Percentiles rank a stretch among this genome's conserved stretches.
Conservation (phyloP, 441 rosid species). For the Mallotus japonicus region DNA sequence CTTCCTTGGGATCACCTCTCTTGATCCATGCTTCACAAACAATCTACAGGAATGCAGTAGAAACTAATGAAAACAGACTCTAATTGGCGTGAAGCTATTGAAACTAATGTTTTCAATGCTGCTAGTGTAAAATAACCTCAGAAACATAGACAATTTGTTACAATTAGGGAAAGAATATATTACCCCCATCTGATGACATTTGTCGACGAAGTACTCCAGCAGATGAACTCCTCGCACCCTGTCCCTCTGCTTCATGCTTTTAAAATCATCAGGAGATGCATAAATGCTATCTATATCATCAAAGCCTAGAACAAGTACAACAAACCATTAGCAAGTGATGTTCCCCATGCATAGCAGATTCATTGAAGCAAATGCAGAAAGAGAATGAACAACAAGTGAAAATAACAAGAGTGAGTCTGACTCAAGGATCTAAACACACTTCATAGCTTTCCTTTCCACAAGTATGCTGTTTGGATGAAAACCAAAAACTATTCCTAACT, state of each 20-base stretch:
- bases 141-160: background rate
- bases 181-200: conserved; percentile 86
- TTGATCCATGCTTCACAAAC: conserved; percentile 84
- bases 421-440: background rate
- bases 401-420: background rate
- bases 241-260: conserved; percentile 50
- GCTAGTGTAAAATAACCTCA: background rate
- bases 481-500: no score
- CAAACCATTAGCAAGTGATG: conserved; percentile 10
- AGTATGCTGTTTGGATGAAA: no score
- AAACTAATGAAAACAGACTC: background rate
- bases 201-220: conserved; percentile 74
- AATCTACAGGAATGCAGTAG: conserved; percentile 41
- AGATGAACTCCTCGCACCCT: conserved; percentile 71
- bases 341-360: background rate
- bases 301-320: conserved; percentile 46
- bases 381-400: background rate
- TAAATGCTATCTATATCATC: conserved; percentile 78
- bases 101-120: background rate
- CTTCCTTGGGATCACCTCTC: conserved; percentile 85
- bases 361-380: background rate
- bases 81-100: background rate
- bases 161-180: background rate
- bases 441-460: background rate
- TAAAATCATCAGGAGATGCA: conserved; percentile 87